Evolutionary conservation across 306 rosid species (phyloP).

Genomic region (Pachyrhizus erosus): DNA sequence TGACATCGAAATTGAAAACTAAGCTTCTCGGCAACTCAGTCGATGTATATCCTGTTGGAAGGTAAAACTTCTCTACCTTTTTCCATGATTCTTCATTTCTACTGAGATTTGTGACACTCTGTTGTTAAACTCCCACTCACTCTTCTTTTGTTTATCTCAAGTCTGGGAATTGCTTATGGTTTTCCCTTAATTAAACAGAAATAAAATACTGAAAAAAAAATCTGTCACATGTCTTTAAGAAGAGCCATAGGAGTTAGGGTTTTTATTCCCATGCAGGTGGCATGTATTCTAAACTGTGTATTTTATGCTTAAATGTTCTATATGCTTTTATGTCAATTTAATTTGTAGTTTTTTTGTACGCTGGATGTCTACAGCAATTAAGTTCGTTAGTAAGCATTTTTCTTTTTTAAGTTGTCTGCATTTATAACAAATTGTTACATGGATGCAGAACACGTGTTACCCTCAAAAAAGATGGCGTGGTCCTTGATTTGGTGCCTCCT

Average conservation of each 20-base stretch:
- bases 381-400: conserved; percentile 25
- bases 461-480: conserved; percentile 76
- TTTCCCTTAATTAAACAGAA: conserved; percentile 6
- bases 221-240: background rate
- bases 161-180: background rate
- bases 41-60: conserved; percentile 93
- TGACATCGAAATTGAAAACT: conserved; percentile 95
- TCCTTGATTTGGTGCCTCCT: conserved; percentile 89
- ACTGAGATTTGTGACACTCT: conserved; percentile 24
- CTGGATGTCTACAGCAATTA: background rate
- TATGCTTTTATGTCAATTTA: conserved; percentile 14
- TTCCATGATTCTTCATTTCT: conserved; percentile 1
- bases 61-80: conserved; percentile 54
- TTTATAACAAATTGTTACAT: conserved; percentile 28
- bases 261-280: background rate
- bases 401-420: background rate
- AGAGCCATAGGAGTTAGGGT: background rate
- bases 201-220: background rate
- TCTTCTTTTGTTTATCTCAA: background rate
- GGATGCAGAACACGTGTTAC: conserved; percentile 84
- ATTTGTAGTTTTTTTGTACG: conserved; percentile 14
- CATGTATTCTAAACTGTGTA: background rate
- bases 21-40: conserved; percentile 86
- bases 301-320: background rate
- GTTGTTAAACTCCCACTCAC: background rate